Conservation (phyloP, 2,329 filamentous ascomycete genomes). For the Pseudogymnoascus sp. region DNA sequence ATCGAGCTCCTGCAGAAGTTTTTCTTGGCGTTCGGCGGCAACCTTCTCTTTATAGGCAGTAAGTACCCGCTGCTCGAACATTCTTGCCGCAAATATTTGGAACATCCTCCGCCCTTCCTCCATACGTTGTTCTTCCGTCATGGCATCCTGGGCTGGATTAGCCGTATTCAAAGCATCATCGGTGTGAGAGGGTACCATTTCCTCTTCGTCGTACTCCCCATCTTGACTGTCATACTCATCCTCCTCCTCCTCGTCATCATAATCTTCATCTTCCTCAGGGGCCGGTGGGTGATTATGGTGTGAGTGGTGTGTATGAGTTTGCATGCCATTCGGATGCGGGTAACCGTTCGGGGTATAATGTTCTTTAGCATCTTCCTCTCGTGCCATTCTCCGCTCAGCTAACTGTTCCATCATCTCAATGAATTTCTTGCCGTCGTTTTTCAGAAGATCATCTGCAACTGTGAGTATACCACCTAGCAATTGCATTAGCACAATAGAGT, state of each 20-base stretch:
- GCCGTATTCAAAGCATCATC: constrained; percentile 23
- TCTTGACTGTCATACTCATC: constrained; percentile 57
- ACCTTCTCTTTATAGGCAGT: constrained; percentile 98
- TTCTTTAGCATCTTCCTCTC: constrained; percentile 80
- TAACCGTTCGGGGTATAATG: constrained; percentile 52
- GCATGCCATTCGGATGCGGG: constrained; percentile 50
- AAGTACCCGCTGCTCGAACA: constrained; percentile 97
- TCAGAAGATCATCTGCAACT: constrained; percentile 94
- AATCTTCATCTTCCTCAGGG: constrained; percentile 68
- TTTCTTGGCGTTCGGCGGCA: constrained; percentile 81
- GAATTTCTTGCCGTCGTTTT: constrained; percentile 98
- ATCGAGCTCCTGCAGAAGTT: constrained; percentile 83
- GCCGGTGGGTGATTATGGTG: constrained; percentile 52
- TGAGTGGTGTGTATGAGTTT: constrained; percentile 30
- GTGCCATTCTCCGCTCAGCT: constrained; percentile 92
- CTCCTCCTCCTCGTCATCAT: constrained; percentile 60
- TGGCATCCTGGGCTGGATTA: constrained; percentile 63
- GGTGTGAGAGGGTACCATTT: constrained; percentile 43
- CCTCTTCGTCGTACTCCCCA: constrained; percentile 71
- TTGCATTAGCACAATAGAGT: constrained; percentile 17
- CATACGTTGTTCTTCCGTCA: constrained; percentile 99
- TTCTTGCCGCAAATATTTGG: constrained; percentile 96
- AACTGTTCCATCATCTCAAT: constrained; percentile 99
- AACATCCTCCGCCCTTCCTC: constrained; percentile 98
- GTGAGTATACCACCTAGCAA: constrained; percentile 88